Conservation (phyloP, 1,284 basidiomycete species). For the Bjerkandera adusta region DNA sequence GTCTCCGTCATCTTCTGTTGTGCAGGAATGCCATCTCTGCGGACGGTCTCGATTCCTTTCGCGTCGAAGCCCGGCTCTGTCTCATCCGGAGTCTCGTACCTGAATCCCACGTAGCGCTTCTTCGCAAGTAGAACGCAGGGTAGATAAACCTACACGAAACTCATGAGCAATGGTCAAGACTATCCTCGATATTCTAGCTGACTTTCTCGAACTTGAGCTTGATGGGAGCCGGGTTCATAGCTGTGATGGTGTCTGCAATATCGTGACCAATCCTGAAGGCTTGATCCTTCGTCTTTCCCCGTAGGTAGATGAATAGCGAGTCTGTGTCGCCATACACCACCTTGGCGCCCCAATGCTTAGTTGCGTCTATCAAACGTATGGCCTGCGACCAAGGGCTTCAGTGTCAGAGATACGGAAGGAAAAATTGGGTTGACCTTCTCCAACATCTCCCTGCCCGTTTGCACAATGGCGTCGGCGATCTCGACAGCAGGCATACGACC, state of each 20-base stretch:
- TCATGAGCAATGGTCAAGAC: background rate
- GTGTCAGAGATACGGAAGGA: background rate
- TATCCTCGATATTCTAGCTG: slow-evolving; percentile 4
- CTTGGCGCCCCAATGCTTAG: slow-evolving; percentile 82
- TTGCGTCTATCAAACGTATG: slow-evolving; percentile 78
- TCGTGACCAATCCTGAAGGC: slow-evolving; percentile 92
- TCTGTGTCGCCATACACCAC: slow-evolving; percentile 99
- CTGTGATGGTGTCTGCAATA: slow-evolving; percentile 87
- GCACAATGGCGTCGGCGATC: slow-evolving; percentile 97
- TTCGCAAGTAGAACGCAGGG: slow-evolving; percentile 94
- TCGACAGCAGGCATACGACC: slow-evolving; percentile 98
- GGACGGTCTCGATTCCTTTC: slow-evolving; percentile 96
- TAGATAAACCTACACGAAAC: slow-evolving; percentile 73
- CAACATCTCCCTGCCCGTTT: slow-evolving; percentile 92
- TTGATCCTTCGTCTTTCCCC: slow-evolving; percentile 88
- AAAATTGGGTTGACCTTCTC: slow-evolving; percentile 67
- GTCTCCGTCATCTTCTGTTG: slow-evolving; percentile 89
- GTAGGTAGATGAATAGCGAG: slow-evolving; percentile 89
- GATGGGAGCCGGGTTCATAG: slow-evolving; percentile 85
- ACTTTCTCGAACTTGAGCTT: slow-evolving; percentile 99
- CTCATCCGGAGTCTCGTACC: slow-evolving; percentile 86
- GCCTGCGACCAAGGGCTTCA: slow-evolving; percentile 49
- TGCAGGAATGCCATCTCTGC: slow-evolving; percentile 87
- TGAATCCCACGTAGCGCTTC: slow-evolving; percentile 96
- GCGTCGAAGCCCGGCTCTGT: slow-evolving; percentile 86